A percentile compares a stretch with the other conserved stretches of the same genome.
Conservation (phyloP, 2,329 filamentous ascomycete genomes). For the Aspergillus terreus region DNA sequence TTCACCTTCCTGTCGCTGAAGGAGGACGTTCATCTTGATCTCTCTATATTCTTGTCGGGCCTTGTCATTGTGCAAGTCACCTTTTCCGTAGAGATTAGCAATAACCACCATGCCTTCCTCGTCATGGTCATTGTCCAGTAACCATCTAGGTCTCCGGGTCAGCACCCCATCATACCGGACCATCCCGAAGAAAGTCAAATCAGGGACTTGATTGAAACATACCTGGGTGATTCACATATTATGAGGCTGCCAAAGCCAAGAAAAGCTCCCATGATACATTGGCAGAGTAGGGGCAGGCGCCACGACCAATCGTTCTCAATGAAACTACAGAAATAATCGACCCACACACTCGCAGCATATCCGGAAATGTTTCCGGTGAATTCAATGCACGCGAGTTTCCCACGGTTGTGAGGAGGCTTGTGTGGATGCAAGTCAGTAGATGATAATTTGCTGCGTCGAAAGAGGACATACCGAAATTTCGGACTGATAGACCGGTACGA, state of each 20-base stretch:
- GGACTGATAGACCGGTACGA: conserved; percentile 89
- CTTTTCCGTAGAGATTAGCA: conserved; percentile 92
- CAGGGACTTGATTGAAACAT: conserved; percentile 14
- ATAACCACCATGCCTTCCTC: conserved; percentile 98
- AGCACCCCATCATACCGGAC: conserved; percentile 15
- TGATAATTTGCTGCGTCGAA: neutral
- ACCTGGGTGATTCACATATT: conserved; percentile 96
- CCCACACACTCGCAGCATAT: conserved; percentile 96
- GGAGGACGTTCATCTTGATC: conserved; percentile 96
- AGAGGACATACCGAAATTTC: conserved; percentile 65
- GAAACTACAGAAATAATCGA: conserved; percentile 93
- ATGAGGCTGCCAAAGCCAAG: conserved; percentile 81
- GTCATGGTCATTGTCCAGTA: conserved; percentile 95
- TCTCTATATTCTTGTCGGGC: conserved; percentile 95
- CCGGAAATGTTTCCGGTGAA: conserved; percentile 96
- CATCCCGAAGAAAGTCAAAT: neutral
- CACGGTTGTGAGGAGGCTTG: conserved; percentile 83
- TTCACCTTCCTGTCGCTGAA: conserved; percentile 92
- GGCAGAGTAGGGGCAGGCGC: conserved; percentile 85
- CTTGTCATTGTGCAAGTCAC: conserved; percentile 89
- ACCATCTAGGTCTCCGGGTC: conserved; percentile 62
- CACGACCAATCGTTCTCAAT: conserved; percentile 84
- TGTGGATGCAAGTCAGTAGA: conserved; percentile 14
- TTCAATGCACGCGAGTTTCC: conserved; percentile 94
- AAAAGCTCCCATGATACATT: conserved; percentile 88